These are phyloP conservation scores for Globisporangium canariense DNA, from an alignment of 352 stramenopile genomes.

Conservation along the genomic window DNA sequence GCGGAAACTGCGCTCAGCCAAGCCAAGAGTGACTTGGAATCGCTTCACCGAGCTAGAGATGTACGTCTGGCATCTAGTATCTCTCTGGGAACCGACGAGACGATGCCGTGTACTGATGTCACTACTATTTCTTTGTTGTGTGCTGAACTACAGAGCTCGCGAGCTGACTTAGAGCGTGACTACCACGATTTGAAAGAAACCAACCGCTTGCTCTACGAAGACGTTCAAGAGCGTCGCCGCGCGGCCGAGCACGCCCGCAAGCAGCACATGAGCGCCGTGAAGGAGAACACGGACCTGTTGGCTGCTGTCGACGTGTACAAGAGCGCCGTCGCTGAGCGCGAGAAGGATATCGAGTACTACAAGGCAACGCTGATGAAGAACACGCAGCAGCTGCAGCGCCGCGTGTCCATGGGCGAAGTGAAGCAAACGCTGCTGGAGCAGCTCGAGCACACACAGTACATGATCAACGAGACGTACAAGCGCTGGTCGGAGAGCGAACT, in stretches of 20 bases:
- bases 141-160: slow-evolving; percentile 17
- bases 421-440: slow-evolving; percentile 74
- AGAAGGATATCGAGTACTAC: slow-evolving; percentile 69
- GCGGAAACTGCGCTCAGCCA: slow-evolving; percentile 34
- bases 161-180: slow-evolving; percentile 30
- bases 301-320: slow-evolving; percentile 66
- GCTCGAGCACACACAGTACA: slow-evolving; percentile 73
- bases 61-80: slow-evolving; percentile 11
- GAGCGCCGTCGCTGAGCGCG: slow-evolving; percentile 45
- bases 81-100: not conserved
- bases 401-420: slow-evolving; percentile 54
- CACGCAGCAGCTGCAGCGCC: slow-evolving; percentile 49
- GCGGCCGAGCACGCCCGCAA: slow-evolving; percentile 53
- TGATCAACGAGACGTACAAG: slow-evolving; percentile 76
- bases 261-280: slow-evolving; percentile 49
- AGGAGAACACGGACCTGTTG: slow-evolving; percentile 66
- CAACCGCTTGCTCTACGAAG: slow-evolving; percentile 57
- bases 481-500: slow-evolving; percentile 62
- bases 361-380: slow-evolving; percentile 44
- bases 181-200: slow-evolving; percentile 56
- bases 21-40: slow-evolving; percentile 30
- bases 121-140: not conserved
- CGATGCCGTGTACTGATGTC: not conserved
- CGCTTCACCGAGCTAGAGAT: slow-evolving; percentile 24
- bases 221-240: slow-evolving; percentile 52